Percentiles rank a stretch among this genome's conserved stretches.
Evolutionary conservation across 768 basidiomycete species (phyloP).

Genomic region (Agrocybe pediades): DNA sequence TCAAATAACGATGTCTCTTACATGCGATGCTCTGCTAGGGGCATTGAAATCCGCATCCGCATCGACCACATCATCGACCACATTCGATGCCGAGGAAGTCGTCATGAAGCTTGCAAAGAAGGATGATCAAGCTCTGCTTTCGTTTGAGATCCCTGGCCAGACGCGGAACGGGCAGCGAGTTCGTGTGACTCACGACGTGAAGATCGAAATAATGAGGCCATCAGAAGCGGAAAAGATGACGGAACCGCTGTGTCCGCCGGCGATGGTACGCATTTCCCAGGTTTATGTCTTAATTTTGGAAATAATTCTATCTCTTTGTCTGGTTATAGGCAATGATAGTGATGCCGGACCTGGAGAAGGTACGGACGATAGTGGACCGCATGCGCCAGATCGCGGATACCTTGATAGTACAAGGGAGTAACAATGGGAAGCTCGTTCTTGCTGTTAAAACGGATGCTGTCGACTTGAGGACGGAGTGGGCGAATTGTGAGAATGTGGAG

Average conservation of each 20-base stretch:
- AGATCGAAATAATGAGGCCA: conserved; percentile 79
- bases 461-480: conserved; percentile 82
- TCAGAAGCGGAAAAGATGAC: conserved; percentile 68
- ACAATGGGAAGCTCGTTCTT: conserved; percentile 51
- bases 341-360: conserved; percentile 70
- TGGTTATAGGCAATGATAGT: conserved; percentile 70
- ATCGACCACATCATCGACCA: conserved; percentile 38
- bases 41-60: conserved; percentile 69
- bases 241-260: conserved; percentile 86
- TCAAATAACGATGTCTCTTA: conserved; percentile 74
- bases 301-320: not conserved
- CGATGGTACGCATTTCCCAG: conserved; percentile 59
- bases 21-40: conserved; percentile 72
- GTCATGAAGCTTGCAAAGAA: conserved; percentile 89
- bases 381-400: conserved; percentile 70
- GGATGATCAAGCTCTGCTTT: conserved; percentile 74
- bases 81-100: conserved; percentile 63
- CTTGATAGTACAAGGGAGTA: conserved; percentile 70
- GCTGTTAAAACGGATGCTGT: conserved; percentile 71
- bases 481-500: conserved; percentile 56
- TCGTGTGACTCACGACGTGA: conserved; percentile 77
- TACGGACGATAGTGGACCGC: conserved; percentile 80
- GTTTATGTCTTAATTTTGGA: not conserved
- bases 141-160: conserved; percentile 71
- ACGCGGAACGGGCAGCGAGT: conserved; percentile 66